These are phyloP conservation scores for Hyphodiscus hymeniophilus DNA, from an alignment of 495 filamentous ascomycete species.

Conservation along the genomic window DNA sequence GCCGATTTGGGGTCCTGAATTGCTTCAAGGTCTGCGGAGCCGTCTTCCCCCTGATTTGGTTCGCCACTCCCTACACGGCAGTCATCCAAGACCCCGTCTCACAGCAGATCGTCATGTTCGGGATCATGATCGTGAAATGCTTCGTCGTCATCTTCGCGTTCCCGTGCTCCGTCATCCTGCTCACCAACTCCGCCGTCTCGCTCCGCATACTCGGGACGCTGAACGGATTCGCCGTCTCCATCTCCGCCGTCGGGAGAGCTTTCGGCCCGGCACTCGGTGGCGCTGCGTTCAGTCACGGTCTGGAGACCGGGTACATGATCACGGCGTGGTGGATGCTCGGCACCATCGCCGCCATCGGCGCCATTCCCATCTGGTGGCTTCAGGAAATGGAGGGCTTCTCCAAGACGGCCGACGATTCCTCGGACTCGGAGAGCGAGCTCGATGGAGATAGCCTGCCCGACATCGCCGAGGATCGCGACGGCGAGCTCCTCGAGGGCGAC, in stretches of 20 bases:
- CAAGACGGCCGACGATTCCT: conserved; percentile 19
- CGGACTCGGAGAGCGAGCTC: conserved; percentile 29
- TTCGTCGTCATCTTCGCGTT: conserved; percentile 71
- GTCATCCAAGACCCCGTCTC: conserved; percentile 38
- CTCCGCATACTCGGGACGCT: conserved; percentile 75
- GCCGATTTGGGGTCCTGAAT: conserved; percentile 58
- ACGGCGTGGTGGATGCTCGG: conserved; percentile 72
- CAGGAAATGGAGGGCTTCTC: conserved; percentile 68
- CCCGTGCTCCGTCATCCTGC: conserved; percentile 77
- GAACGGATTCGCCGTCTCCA: conserved; percentile 78
- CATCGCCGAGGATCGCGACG: conserved; percentile 26
- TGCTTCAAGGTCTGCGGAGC: conserved; percentile 52
- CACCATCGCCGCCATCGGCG: conserved; percentile 47
- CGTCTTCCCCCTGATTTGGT: conserved; percentile 59
- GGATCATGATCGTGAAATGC: conserved; percentile 59
- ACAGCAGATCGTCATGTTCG: conserved; percentile 35
- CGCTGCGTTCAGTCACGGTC: conserved; percentile 58
- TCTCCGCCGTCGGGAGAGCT: conserved; percentile 71
- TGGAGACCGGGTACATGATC: conserved; percentile 62
- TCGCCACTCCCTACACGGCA: conserved; percentile 64
- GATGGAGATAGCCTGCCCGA: conserved; percentile 24
- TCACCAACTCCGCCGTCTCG: conserved; percentile 77
- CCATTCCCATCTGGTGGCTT: conserved; percentile 60
- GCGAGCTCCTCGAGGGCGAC: conserved; percentile 19
- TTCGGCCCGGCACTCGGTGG: conserved; percentile 64